A percentile compares a stretch with the other conserved stretches of the same genome.
phyloP scores from a whole-genome alignment of 192 early-diverging fungal genomes.

The Linnemannia elongata region DNA sequence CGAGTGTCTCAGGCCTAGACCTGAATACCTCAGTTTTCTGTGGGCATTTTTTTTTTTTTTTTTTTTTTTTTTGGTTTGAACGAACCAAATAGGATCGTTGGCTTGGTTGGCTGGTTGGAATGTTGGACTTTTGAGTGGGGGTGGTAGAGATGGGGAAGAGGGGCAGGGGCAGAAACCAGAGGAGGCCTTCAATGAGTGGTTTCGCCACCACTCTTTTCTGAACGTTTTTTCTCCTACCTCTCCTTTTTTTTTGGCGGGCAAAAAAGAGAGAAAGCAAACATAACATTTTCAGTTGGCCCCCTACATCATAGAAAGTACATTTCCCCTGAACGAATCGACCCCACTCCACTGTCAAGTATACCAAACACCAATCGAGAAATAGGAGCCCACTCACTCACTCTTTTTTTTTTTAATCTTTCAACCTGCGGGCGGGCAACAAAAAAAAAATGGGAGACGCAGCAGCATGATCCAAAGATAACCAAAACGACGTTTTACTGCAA shows the following conservation, averaged over 20 bases:
- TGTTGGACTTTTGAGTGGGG: not conserved
- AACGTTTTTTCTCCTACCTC: not conserved
- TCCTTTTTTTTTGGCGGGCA: not conserved
- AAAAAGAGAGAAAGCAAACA: not conserved
- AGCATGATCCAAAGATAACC: not conserved
- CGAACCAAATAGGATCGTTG: not conserved
- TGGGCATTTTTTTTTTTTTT: not conserved
- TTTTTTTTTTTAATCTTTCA: not conserved
- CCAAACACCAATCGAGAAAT: not conserved
- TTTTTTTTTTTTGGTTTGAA: not conserved
- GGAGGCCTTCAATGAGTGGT: not conserved
- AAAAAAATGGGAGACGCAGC: not conserved
- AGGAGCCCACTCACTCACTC: not conserved
- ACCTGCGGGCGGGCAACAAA: not conserved
- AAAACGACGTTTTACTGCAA: not conserved
- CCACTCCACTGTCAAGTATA: not conserved
- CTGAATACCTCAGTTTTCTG: not conserved
- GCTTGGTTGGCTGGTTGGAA: not conserved
- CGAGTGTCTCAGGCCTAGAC: not conserved
- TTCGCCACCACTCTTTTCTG: not conserved
- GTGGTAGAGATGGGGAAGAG: not conserved
- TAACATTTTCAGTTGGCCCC: not conserved
- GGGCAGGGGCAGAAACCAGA: no score
- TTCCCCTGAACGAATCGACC: not conserved
- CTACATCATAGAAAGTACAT: not conserved